phyloP scores from a whole-genome alignment of 2,329 filamentous ascomycete genomes.

The Talaromyces funiculosus region DNA sequence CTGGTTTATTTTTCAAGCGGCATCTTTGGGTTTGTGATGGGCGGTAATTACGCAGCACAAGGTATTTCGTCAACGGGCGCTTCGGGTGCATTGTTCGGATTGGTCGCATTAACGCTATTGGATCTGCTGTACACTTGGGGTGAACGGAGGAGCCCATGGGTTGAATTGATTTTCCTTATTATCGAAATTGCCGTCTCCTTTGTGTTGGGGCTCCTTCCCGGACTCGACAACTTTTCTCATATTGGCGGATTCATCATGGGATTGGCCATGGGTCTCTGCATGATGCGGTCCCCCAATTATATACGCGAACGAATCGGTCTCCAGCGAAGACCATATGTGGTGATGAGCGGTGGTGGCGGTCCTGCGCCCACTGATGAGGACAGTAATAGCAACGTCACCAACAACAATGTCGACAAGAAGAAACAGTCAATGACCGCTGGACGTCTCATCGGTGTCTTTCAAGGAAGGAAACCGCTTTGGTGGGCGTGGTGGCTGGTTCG shows the following conservation, averaged over 20 bases:
- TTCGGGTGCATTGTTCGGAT: conserved; percentile 84
- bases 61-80: conserved; percentile 80
- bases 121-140: conserved; percentile 92
- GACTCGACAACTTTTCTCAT: conserved; percentile 94
- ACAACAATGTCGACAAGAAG: conserved; percentile 33
- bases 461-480: conserved; percentile 86
- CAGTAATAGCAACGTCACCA: background rate
- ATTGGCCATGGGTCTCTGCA: conserved; percentile 74
- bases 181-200: conserved; percentile 86
- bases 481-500: conserved; percentile 96
- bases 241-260: conserved; percentile 96
- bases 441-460: conserved; percentile 68
- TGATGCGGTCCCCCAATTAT: conserved; percentile 80
- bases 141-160: conserved; percentile 67
- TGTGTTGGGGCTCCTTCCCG: conserved; percentile 82
- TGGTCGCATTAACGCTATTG: conserved; percentile 80
- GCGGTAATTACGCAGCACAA: conserved; percentile 83
- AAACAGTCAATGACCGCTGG: conserved; percentile 23
- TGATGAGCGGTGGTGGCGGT: conserved; percentile 52
- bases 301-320: conserved; percentile 69
- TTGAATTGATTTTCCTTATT: conserved; percentile 81
- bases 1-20: conserved; percentile 86
- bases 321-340: conserved; percentile 63
- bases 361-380: conserved; percentile 19
- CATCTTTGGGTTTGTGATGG: conserved; percentile 93